Evolutionary conservation across 805 yeast species (phyloP).

Genomic region (Gaillardinia entomophila): DNA sequence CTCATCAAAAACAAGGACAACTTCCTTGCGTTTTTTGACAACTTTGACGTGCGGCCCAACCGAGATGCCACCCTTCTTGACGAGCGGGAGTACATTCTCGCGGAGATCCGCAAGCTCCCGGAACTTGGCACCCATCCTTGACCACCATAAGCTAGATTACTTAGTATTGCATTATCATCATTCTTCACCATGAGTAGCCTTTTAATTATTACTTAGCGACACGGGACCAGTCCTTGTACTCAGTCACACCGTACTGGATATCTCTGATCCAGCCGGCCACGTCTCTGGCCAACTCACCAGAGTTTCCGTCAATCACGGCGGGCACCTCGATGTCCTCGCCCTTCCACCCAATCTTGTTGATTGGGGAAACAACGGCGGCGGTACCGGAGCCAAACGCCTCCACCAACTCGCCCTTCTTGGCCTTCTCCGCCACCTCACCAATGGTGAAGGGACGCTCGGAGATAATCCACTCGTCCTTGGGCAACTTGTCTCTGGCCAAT

Average conservation of each 20-base stretch:
- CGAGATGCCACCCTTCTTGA: conserved; percentile 65
- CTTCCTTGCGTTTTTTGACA: conserved; percentile 61
- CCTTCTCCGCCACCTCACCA: conserved; percentile 70
- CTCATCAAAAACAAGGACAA: conserved; percentile 78
- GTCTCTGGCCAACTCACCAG: conserved; percentile 74
- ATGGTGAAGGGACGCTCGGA: conserved; percentile 82
- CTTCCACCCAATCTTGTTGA: conserved; percentile 77
- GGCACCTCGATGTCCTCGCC: conserved; percentile 76
- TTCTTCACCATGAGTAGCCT: not conserved
- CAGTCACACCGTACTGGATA: conserved; percentile 83
- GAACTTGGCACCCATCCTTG: conserved; percentile 42
- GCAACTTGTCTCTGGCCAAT: conserved; percentile 71
- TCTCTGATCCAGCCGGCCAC: conserved; percentile 82
- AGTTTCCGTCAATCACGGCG: conserved; percentile 62
- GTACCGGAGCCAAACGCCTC: conserved; percentile 98
- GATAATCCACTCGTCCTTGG: conserved; percentile 72
- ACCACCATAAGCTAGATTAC: no score
- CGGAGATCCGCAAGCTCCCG: conserved; percentile 68
- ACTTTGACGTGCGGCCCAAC: conserved; percentile 55
- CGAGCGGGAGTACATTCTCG: conserved; percentile 76
- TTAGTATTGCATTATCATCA: no score
- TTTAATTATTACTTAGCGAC: conserved; percentile 18
- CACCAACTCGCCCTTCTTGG: conserved; percentile 73
- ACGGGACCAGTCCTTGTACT: conserved; percentile 51
- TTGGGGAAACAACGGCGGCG: conserved; percentile 95